A percentile compares a stretch with the other conserved stretches of the same genome.
phyloP scores from a whole-genome alignment of 2,329 filamentous ascomycete genomes.

The Curvularia sp. region DNA sequence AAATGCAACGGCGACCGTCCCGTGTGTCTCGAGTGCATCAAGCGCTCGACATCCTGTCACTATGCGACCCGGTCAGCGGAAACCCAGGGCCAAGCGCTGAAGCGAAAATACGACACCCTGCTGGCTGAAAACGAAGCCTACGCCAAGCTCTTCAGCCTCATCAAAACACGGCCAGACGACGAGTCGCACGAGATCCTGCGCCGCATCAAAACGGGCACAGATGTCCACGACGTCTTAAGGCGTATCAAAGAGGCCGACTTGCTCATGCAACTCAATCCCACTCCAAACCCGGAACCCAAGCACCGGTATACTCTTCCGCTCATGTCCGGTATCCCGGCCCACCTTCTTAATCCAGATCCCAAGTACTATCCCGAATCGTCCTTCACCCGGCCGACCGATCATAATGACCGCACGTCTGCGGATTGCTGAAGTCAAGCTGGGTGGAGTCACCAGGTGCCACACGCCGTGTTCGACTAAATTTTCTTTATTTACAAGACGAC shows the following conservation, averaged over 20 bases:
- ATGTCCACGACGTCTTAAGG: constrained; percentile 19
- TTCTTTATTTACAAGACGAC: background rate
- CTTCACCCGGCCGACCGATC: background rate
- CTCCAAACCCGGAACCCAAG: constrained; percentile 14
- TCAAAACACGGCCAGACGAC: constrained; percentile 19
- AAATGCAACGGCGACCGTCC: constrained; percentile 18
- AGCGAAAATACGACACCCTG: constrained; percentile 22
- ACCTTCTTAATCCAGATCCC: background rate
- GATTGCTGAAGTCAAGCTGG: background rate
- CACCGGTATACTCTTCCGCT: constrained; percentile 3
- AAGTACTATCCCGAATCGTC: background rate
- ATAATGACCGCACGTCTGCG: background rate
- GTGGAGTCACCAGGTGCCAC: background rate
- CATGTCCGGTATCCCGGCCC: background rate
- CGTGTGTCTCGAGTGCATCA: constrained; percentile 10
- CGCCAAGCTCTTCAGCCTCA: constrained; percentile 21
- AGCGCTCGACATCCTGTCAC: constrained; percentile 12
- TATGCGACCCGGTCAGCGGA: constrained; percentile 11
- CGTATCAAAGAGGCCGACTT: constrained; percentile 26
- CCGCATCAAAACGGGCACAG: constrained; percentile 22
- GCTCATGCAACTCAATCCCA: constrained; percentile 21
- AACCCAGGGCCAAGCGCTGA: constrained; percentile 19
- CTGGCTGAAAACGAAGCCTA: constrained; percentile 22
- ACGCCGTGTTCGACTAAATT: background rate
- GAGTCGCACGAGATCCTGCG: constrained; percentile 23